Conservation (phyloP, 148 eudicot genomes). For the Salicornia ramosissima region DNA sequence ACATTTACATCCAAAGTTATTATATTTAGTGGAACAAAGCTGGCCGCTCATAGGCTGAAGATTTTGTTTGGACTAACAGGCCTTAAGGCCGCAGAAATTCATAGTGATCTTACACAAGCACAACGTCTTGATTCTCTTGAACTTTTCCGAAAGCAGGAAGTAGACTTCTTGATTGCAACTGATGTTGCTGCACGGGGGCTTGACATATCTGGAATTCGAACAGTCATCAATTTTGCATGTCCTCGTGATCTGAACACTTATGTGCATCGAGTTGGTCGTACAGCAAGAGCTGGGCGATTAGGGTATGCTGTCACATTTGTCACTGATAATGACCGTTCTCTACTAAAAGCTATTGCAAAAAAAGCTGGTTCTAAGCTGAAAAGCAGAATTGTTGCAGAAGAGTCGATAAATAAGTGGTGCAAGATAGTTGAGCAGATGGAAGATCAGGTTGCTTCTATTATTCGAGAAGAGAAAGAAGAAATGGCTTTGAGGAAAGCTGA, state of each 20-base stretch:
- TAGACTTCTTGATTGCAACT: constrained; percentile 87
- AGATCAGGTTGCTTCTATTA: constrained; percentile 66
- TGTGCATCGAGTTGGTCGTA: constrained; percentile 99
- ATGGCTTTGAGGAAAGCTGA: constrained; percentile 96
- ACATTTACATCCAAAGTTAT: constrained; percentile 82
- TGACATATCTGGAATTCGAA: constrained; percentile 84
- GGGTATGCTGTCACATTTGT: constrained; percentile 95
- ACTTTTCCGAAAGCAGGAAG: constrained; percentile 72
- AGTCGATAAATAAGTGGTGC: constrained; percentile 71
- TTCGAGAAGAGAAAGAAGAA: constrained; percentile 95
- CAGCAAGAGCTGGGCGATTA: constrained; percentile 94
- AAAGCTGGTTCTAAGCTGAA: constrained; percentile 85
- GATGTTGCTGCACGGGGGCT: constrained; percentile 94
- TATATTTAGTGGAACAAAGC: constrained; percentile 88
- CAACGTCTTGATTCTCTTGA: constrained; percentile 91
- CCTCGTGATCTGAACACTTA: constrained; percentile 83
- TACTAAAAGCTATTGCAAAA: constrained; percentile 76
- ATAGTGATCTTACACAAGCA: constrained; percentile 82
- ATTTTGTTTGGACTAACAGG: constrained; percentile 90
- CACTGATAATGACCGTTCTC: constrained; percentile 86
- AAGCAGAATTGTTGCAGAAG: constrained; percentile 85
- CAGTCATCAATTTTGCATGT: constrained; percentile 86
- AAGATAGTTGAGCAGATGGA: constrained; percentile 85
- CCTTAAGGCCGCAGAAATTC: constrained; percentile 86
- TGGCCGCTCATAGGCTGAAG: constrained; percentile 87